Conservation (phyloP, 192 early-diverging fungal species). For the Podila epicladia region DNA sequence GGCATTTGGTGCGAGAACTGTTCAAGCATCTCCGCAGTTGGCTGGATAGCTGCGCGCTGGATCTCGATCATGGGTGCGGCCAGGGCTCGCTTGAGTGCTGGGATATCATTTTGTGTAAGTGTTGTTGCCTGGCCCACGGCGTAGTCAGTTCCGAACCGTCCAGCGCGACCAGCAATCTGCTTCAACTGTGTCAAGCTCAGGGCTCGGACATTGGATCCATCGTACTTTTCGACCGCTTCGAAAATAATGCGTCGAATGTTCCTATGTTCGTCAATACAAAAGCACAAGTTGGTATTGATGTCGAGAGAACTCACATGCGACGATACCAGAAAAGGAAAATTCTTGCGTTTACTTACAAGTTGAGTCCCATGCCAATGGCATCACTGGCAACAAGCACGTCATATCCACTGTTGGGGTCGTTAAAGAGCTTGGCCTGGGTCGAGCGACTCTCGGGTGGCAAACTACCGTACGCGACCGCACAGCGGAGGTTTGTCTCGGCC, state of each 20-base stretch:
- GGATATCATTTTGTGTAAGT: constrained; percentile 47
- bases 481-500: constrained; percentile 70
- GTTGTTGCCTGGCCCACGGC: constrained; percentile 78
- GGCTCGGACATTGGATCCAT: constrained; percentile 64
- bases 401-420: constrained; percentile 79
- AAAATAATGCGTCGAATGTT: constrained; percentile 94
- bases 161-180: constrained; percentile 95
- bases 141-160: constrained; percentile 80
- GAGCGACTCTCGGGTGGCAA: constrained; percentile 95
- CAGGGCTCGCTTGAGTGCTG: constrained; percentile 26
- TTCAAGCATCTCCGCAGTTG: constrained; percentile 32
- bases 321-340: background rate
- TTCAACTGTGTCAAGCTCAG: constrained; percentile 84
- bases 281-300: no score
- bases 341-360: constrained; percentile 65
- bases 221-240: constrained; percentile 78
- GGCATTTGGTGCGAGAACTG: constrained; percentile 37
- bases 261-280: constrained; percentile 37
- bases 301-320: background rate
- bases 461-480: constrained; percentile 92
- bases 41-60: constrained; percentile 36
- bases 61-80: constrained; percentile 26
- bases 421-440: constrained; percentile 90
- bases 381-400: constrained; percentile 94
- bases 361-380: constrained; percentile 98